Evolutionary conservation across 2,329 filamentous ascomycete genomes (phyloP), one percentile per base, ranked within the genome.

Genomic region (Fusarium austroafricanum): DNA sequence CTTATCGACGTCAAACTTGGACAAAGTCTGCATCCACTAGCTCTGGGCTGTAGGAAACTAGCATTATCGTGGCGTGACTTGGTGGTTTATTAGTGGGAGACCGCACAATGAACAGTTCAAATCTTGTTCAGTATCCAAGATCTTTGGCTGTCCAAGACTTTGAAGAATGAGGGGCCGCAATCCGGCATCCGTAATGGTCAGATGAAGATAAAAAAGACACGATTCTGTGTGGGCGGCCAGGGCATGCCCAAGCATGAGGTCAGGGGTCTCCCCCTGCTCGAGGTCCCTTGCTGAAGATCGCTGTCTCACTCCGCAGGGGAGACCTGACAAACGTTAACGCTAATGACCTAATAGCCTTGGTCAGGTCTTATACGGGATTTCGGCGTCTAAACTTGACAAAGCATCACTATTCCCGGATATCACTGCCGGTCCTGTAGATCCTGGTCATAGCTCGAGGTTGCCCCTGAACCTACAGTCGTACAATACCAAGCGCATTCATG

Each of bases 221-320:
- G 6, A 40, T 6, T 5, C n/a, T 40, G 26, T 14, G 38, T 21
- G 38, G 38, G 21, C n/a, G 20, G 29, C n/a, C n/a, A 28, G 40
- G 26, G 26, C 26, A 6, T n/a, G 40, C 21, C 21, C 21, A 23
- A 31, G 20, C 35, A 42, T 18, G 21, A 37, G 45, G 29, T n/a
- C 50, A 45, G 33, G 39, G 55, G 5, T 44, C 1, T 7, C 9
- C 55, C 55, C 55, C 50, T 58, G 40, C 5, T n/a, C 33, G 18
- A n/a, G n/a, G 33, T 35, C 39, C 55, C 61, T 53, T 66, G 63
- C 2, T 37, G 61, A 57, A 61, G 63, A 66, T 66, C 61, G 42
- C 52, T 63, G 52, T 69, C 61, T 62, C 65, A 33, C 31, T 33
- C 14, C 14, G 6, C 26, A 26, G 21, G 21, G 21, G 21, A 23